Evolutionary conservation across 768 basidiomycete genomes (phyloP), one percentile per base, ranked within the genome.

Genomic region (Amanita jacksonii): DNA sequence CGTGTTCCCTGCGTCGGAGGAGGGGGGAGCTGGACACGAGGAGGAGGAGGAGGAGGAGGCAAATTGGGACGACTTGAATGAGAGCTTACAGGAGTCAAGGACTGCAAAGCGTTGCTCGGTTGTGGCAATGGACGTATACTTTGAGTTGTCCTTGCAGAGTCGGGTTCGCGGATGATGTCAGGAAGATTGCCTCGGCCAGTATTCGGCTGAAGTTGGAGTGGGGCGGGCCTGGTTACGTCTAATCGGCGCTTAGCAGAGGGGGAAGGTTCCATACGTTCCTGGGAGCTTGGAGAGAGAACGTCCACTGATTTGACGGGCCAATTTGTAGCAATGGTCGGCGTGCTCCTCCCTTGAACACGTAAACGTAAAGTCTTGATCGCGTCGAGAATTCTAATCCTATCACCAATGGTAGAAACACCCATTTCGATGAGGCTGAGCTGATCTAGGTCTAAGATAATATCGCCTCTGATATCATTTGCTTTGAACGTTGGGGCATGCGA

Each of bases 401-500:
- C 96, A 8, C 96, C 96, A 32, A 99, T 83, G 61, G 84, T 89
- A 24, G 70, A 54, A 22, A 99, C 76, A 10, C 85, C 85, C 79
- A 98, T 87, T 63, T 99, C 96, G 58, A 82, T 88, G 39, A 99
- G 65, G 2, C 80, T 83, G 5, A 67, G 62, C 61, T 92, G 87
- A 56, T 98, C 94, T 35, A 98, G 67, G 50, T 99, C 96, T 39
- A 97, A 71, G 13, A 99, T 65, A 16, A 99, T 81, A 57, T 89
- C 85, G 4, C 94, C 92, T 40, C 89, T 67, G 54, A 99, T 94
- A 57, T 99, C 94, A 64, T 94, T 86, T 3, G 73, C 70, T 38
- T 70, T 75, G 67, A 99, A 99, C 0, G 72, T 68, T 6, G 69
- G 61, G 8, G 81, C 76, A 55, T 82, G 83, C 30, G 70, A 68